A percentile compares a stretch with the other conserved stretches of the same genome.
phyloP scores from a whole-genome alignment of 2,329 filamentous ascomycete species.

The Achaetomium macrosporum region DNA sequence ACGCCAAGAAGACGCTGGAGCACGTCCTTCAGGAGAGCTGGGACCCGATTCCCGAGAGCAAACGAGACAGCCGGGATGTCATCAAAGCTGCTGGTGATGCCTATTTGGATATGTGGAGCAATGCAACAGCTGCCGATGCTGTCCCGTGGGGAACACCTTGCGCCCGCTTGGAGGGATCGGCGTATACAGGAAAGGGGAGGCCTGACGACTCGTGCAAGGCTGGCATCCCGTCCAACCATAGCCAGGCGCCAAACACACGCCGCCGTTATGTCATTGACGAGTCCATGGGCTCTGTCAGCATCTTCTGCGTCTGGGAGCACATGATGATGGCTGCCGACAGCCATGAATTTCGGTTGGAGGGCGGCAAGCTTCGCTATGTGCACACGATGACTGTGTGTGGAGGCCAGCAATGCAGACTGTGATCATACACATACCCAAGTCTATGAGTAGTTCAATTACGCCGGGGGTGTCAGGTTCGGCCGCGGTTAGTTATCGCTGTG shows the following conservation, averaged over 20 bases:
- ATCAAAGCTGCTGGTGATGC: slow-evolving; percentile 32
- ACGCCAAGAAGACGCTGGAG: slow-evolving; percentile 30
- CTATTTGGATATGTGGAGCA: slow-evolving; percentile 33
- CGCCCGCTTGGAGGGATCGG: slow-evolving; percentile 27
- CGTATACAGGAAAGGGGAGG: slow-evolving; percentile 24
- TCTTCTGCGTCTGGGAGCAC: slow-evolving; percentile 24
- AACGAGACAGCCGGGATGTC: slow-evolving; percentile 25
- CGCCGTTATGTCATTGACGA: slow-evolving; percentile 29
- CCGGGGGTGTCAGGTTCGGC: too few species aligned
- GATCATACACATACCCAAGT: too few species aligned
- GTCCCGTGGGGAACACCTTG: slow-evolving; percentile 36
- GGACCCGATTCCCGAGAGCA: slow-evolving; percentile 27
- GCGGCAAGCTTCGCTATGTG: slow-evolving; percentile 21
- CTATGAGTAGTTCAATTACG: too few species aligned
- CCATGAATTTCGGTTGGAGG: slow-evolving; percentile 23
- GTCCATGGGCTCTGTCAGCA: slow-evolving; percentile 23
- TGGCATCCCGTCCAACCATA: slow-evolving; percentile 23
- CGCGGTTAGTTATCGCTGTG: too few species aligned
- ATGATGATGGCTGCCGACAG: slow-evolving; percentile 24
- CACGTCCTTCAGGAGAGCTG: slow-evolving; percentile 30
- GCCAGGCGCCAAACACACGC: slow-evolving; percentile 23
- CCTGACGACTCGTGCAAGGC: slow-evolving; percentile 23
- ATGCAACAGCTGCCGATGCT: slow-evolving; percentile 24
- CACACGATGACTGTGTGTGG: slow-evolving; percentile 24
- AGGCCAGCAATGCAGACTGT: too few species aligned